Evolutionary conservation across 805 yeast genomes (phyloP).

Genomic region (Yamadazyma tumulicola): DNA sequence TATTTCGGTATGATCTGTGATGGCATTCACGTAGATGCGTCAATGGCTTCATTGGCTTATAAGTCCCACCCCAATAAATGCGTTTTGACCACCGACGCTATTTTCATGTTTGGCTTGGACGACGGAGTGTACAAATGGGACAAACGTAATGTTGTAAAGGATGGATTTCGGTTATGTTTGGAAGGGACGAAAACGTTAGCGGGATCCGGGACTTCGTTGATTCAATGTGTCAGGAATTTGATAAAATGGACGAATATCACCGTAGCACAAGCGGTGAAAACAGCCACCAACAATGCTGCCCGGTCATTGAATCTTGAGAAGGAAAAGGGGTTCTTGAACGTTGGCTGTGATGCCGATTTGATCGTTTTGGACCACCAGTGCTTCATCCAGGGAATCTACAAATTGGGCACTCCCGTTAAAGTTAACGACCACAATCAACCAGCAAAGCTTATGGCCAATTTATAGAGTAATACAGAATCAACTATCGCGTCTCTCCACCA

Average conservation of each 20-base stretch:
- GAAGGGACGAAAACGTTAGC: slow-evolving; percentile 58
- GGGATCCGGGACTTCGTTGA: slow-evolving; percentile 56
- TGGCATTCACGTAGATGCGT: slow-evolving; percentile 58
- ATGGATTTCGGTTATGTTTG: slow-evolving; percentile 44
- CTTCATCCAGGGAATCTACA: slow-evolving; percentile 46
- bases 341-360: slow-evolving; percentile 57
- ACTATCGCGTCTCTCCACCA: too few species aligned
- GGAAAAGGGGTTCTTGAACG: slow-evolving; percentile 47
- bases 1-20: slow-evolving; percentile 55
- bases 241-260: slow-evolving; percentile 47
- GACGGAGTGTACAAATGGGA: slow-evolving; percentile 58
- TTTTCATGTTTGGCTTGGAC: slow-evolving; percentile 52
- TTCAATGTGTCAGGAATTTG: slow-evolving; percentile 48
- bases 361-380: slow-evolving; percentile 44
- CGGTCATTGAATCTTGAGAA: slow-evolving; percentile 40
- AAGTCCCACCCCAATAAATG: slow-evolving; percentile 50
- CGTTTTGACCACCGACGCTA: slow-evolving; percentile 57
- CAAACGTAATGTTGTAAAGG: slow-evolving; percentile 44
- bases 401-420: slow-evolving; percentile 39
- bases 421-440: slow-evolving; percentile 18
- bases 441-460: slow-evolving; percentile 15
- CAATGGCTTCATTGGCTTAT: slow-evolving; percentile 49
- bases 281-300: slow-evolving; percentile 55
- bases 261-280: slow-evolving; percentile 51
- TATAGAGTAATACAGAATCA: too few species aligned